Evolutionary conservation across 1,139 yeast species (phyloP).

Genomic region (Geotrichum restrictum): DNA sequence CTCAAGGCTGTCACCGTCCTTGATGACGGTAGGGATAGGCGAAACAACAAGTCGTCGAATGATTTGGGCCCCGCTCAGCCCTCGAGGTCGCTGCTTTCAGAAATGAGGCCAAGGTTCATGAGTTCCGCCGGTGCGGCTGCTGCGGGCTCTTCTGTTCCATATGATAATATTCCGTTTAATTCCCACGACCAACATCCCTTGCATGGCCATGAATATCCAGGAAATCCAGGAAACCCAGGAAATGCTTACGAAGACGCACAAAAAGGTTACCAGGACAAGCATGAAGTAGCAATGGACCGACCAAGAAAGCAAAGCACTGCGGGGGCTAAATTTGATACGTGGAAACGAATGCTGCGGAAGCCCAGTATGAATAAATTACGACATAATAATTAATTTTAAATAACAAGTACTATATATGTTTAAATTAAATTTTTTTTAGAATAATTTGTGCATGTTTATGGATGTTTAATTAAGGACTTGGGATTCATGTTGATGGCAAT

Average conservation of each 20-base stretch:
- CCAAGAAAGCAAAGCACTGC: background rate
- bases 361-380: conserved; percentile 6
- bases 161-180: background rate
- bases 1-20: background rate
- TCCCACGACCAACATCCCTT: background rate
- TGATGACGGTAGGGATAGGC: background rate
- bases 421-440: background rate
- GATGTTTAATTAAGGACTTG: too few species aligned
- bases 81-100: background rate
- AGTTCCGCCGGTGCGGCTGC: background rate
- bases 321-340: background rate
- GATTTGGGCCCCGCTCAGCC: background rate
- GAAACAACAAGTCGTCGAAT: background rate
- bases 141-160: background rate
- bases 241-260: background rate
- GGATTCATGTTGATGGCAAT: too few species aligned
- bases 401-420: background rate
- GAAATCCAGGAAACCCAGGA: background rate
- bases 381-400: conserved; percentile 4
- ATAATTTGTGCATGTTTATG: too few species aligned
- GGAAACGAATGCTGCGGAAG: conserved; percentile 6
- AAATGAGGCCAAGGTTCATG: background rate
- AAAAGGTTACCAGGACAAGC: background rate
- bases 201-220: too few species aligned
- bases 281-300: background rate